Conservation (phyloP, 768 basidiomycete species). For the Chalciporus piperatus region DNA sequence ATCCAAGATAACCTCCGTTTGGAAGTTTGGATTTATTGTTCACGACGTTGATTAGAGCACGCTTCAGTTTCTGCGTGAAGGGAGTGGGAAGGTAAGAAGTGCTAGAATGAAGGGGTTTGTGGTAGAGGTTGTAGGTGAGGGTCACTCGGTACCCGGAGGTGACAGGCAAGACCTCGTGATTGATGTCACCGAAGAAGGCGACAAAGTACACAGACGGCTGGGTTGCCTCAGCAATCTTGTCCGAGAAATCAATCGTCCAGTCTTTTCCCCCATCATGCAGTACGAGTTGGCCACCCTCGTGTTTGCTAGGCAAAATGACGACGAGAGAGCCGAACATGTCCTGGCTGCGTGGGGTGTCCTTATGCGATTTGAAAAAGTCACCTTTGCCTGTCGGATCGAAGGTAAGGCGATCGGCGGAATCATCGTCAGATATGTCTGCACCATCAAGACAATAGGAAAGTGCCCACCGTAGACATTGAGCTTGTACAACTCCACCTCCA, state of each 20-base stretch:
- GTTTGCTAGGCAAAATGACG: conserved; percentile 41
- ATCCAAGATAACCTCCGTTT: conserved; percentile 9
- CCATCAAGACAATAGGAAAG: too few species aligned
- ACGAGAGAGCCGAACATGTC: conserved; percentile 52
- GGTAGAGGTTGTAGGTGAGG: conserved; percentile 40
- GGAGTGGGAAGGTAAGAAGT: not conserved
- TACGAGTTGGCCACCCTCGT: conserved; percentile 43
- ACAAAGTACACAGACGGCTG: conserved; percentile 29
- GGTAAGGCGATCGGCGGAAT: too few species aligned
- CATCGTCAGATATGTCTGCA: too few species aligned
- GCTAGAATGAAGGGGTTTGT: not conserved
- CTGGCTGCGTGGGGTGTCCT: conserved; percentile 43
- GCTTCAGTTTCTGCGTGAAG: not conserved
- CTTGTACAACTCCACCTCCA: conserved; percentile 39
- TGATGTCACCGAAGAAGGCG: conserved; percentile 41
- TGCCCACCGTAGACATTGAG: conserved; percentile 47
- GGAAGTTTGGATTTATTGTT: conserved; percentile 2
- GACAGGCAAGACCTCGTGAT: conserved; percentile 34
- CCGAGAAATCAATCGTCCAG: conserved; percentile 37
- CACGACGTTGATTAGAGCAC: not conserved
- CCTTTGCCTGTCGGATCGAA: too few species aligned
- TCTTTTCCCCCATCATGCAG: conserved; percentile 35
- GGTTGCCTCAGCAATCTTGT: not conserved
- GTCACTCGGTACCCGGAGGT: conserved; percentile 41
- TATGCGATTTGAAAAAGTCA: conserved; percentile 48